A percentile compares a stretch with the other conserved stretches of the same genome.
phyloP scores from a whole-genome alignment of 371 early-diverging fungal species.

The Circinella umbellata region DNA sequence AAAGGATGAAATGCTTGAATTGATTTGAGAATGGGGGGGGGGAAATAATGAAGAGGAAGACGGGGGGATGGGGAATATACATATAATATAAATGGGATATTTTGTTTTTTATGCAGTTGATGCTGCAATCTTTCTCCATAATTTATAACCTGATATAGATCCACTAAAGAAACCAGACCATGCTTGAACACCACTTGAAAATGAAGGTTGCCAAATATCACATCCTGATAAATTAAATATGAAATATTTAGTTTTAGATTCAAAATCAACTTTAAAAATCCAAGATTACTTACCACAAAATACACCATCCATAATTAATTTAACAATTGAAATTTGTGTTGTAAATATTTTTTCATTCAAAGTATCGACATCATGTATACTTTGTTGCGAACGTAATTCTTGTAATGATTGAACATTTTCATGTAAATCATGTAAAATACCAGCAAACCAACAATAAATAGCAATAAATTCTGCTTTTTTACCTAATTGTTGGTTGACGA shows the following conservation, averaged over 20 bases:
- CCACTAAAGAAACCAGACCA: conserved; percentile 75
- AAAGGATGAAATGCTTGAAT: too few relatives aligned
- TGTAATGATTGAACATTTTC: conserved; percentile 11
- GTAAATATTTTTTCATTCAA: conserved; percentile 43
- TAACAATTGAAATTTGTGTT: conserved; percentile 55
- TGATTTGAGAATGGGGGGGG: too few relatives aligned
- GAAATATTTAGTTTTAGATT: not conserved
- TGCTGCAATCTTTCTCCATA: conserved; percentile 53
- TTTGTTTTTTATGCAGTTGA: not conserved
- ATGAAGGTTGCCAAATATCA: conserved; percentile 67
- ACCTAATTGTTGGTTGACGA: conserved; percentile 46
- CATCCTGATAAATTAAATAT: conserved; percentile 56
- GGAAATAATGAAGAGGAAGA: conserved; percentile 11
- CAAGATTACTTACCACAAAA: conserved; percentile 75
- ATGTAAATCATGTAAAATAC: conserved; percentile 58
- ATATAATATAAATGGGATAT: not conserved
- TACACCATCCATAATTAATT: conserved; percentile 62
- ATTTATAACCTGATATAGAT: conserved; percentile 68
- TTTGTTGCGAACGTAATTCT: conserved; percentile 8
- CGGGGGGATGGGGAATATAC: not conserved
- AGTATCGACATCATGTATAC: not conserved
- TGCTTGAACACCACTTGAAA: conserved; percentile 72
- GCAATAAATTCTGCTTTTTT: conserved; percentile 56
- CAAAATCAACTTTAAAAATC: too few relatives aligned
- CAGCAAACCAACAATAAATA: conserved; percentile 64